phyloP scores from a whole-genome alignment of 176 grass and related monocot genomes.

The Phoenix roebelenii region DNA sequence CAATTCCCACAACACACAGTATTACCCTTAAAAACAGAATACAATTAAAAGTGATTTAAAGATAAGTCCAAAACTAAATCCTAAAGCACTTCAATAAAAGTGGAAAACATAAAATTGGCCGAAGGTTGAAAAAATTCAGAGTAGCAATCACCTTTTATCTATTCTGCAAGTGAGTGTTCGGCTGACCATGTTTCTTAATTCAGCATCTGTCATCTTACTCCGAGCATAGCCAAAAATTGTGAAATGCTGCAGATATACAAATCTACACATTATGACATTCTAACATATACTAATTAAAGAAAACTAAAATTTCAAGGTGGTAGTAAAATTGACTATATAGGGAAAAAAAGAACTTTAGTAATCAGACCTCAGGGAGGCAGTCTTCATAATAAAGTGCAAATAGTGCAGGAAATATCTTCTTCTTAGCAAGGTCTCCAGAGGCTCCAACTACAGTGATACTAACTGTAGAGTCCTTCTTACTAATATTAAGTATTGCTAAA shows the following conservation, averaged over 20 bases:
- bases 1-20: no score
- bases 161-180: slow-evolving; percentile 92
- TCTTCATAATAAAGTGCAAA: slow-evolving; percentile 96
- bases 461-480: slow-evolving; percentile 41
- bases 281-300: no score
- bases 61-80: no score
- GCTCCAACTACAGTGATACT: slow-evolving; percentile 93
- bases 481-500: slow-evolving; percentile 1
- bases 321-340: neutral
- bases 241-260: slow-evolving; percentile 56
- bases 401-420: slow-evolving; percentile 98
- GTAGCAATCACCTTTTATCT: slow-evolving; percentile 58
- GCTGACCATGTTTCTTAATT: slow-evolving; percentile 91
- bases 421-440: slow-evolving; percentile 92
- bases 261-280: neutral
- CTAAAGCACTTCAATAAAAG: no score
- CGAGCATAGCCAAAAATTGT: slow-evolving; percentile 93
- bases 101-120: no score
- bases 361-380: slow-evolving; percentile 65
- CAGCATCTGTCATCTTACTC: slow-evolving; percentile 96
- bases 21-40: no score
- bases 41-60: no score
- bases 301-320: neutral
- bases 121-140: no score
- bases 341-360: neutral